These are phyloP conservation scores for Fraxinus nigra DNA, from an alignment of 305 asterid genomes.

Conservation along the genomic window DNA sequence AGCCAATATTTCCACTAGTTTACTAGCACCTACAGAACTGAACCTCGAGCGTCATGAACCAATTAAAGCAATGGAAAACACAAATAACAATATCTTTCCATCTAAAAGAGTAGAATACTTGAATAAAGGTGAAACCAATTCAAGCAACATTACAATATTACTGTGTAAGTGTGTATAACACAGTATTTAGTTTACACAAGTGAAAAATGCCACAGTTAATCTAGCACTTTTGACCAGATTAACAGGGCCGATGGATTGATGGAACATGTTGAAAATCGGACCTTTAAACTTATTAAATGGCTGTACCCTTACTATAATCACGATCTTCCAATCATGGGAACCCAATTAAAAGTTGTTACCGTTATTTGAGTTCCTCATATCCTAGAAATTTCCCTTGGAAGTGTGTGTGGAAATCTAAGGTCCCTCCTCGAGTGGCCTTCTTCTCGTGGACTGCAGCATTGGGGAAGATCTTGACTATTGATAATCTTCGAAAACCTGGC, in stretches of 20 bases:
- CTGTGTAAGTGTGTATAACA: neutral
- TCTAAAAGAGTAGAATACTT: neutral
- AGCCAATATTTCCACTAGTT: neutral
- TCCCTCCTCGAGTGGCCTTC: too few species aligned
- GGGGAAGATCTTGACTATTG: too few species aligned
- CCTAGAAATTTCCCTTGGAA: too few species aligned
- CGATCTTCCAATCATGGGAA: neutral
- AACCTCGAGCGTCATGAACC: neutral
- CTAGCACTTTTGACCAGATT: neutral
- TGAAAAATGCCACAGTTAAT: neutral
- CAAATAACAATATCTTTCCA: neutral
- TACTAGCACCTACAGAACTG: neutral
- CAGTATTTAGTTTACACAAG: neutral
- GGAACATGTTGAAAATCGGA: neutral
- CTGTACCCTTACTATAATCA: neutral
- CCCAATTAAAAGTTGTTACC: too few species aligned
- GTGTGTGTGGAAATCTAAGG: too few species aligned
- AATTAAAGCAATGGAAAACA: neutral
- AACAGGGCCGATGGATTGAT: neutral
- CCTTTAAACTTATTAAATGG: neutral
- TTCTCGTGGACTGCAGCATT: too few species aligned
- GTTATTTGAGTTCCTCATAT: too few species aligned
- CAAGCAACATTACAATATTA: neutral
- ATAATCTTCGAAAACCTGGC: too few species aligned
- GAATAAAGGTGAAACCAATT: neutral